These are phyloP conservation scores for Fusarium sp. DNA, from an alignment of 2,329 filamentous ascomycete genomes.

Conservation along the genomic window DNA sequence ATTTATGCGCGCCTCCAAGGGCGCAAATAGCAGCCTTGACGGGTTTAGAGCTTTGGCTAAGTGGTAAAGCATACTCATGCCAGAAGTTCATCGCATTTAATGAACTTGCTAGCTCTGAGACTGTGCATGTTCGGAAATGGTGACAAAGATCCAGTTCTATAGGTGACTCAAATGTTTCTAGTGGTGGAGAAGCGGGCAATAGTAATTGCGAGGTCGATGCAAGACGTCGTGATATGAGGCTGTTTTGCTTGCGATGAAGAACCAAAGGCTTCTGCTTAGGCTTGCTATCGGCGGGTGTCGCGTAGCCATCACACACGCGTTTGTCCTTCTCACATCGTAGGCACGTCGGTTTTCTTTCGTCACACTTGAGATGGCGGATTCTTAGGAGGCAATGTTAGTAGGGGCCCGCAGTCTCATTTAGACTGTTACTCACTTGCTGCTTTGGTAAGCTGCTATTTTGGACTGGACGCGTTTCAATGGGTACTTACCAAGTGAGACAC, in stretches of 20 bases:
- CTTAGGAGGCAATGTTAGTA: background rate
- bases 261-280: conserved; percentile 1
- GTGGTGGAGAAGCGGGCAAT: conserved; percentile 3
- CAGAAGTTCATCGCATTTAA: conserved; percentile 13
- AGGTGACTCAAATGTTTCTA: background rate
- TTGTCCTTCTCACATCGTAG: conserved; percentile 24
- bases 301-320: conserved; percentile 24
- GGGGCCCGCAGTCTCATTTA: rapidly evolving
- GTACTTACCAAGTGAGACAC: conserved; percentile 25
- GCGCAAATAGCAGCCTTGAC: conserved; percentile 17
- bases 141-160: conserved; percentile 19
- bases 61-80: conserved; percentile 10
- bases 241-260: background rate
- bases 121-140: conserved; percentile 18
- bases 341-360: conserved; percentile 27
- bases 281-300: background rate
- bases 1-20: conserved; percentile 23
- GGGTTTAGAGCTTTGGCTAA: conserved; percentile 10
- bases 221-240: background rate
- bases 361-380: conserved; percentile 34
- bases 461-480: rapidly evolving
- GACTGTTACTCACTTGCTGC: conserved; percentile 17
- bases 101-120: background rate
- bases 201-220: background rate
- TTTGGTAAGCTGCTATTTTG: background rate